A percentile compares a stretch with the other conserved stretches of the same genome.
Evolutionary conservation across 495 filamentous ascomycete genomes (phyloP).

Genomic region (Lepraria neglecta): DNA sequence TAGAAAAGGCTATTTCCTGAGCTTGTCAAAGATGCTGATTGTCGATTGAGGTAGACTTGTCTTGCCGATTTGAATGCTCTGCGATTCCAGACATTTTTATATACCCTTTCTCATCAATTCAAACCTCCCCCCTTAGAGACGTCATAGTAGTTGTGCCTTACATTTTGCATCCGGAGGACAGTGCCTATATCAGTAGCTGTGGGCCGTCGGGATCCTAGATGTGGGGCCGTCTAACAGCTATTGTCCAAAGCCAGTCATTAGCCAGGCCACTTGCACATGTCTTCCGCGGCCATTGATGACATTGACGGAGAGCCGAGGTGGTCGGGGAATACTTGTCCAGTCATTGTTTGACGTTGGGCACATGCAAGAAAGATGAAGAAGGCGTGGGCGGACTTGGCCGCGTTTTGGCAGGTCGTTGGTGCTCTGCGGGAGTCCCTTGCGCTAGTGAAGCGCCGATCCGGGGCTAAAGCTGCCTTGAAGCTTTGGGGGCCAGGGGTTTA

Average conservation of each 20-base stretch:
- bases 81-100: background rate
- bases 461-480: too few species aligned
- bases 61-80: background rate
- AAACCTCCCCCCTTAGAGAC: background rate
- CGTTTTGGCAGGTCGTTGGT: background rate
- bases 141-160: background rate
- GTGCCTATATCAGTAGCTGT: slow-evolving; percentile 9
- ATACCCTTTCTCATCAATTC: background rate
- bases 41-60: too few species aligned
- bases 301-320: background rate
- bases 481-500: too few species aligned
- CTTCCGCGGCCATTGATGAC: too few species aligned
- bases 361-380: slow-evolving; percentile 1
- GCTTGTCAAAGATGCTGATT: too few species aligned
- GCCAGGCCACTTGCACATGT: slow-evolving; percentile 5
- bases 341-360: background rate
- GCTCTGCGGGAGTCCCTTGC: background rate
- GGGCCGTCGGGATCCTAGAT: background rate
- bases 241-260: slow-evolving; percentile 10
- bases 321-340: background rate
- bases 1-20: too few species aligned
- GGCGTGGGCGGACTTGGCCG: background rate
- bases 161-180: slow-evolving; percentile 1
- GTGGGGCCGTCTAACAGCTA: background rate
- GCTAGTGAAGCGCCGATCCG: background rate